Evolutionary conservation across 1,139 yeast species (phyloP).

Genomic region (Zhuliangozyma blackwelliae): DNA sequence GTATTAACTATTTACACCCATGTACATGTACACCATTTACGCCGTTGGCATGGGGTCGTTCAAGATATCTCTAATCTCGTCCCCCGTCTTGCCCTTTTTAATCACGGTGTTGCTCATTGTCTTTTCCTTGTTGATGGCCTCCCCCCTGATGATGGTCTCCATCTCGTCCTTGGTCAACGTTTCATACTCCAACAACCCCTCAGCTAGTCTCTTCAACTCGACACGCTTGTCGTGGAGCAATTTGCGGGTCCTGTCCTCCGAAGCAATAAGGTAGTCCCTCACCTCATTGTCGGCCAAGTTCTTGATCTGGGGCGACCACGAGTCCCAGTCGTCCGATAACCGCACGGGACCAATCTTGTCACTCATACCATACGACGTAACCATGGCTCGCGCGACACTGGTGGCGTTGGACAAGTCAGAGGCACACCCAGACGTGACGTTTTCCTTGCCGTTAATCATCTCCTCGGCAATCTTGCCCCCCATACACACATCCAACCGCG

Average conservation of each 20-base stretch:
- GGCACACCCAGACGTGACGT: conserved; percentile 93
- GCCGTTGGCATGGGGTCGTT: conserved; percentile 8
- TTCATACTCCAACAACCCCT: conserved; percentile 92
- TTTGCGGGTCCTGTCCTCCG: conserved; percentile 76
- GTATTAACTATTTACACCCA: no score
- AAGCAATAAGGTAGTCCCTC: conserved; percentile 62
- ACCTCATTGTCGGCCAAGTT: conserved; percentile 93
- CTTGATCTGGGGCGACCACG: conserved; percentile 86
- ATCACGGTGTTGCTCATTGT: conserved; percentile 75
- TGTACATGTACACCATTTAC: no score
- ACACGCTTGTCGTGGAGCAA: conserved; percentile 55
- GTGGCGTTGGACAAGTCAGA: conserved; percentile 90
- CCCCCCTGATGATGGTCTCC: conserved; percentile 80
- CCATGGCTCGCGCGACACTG: conserved; percentile 93
- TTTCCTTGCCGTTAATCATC: conserved; percentile 81
- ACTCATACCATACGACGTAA: conserved; percentile 94
- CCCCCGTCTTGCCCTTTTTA: conserved; percentile 24
- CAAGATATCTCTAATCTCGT: conserved; percentile 8
- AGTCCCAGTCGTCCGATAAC: conserved; percentile 84
- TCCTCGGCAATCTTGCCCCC: conserved; percentile 99
- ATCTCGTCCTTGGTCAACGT: conserved; percentile 90
- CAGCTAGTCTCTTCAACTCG: conserved; percentile 87
- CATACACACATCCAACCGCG: conserved; percentile 95
- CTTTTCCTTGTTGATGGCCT: conserved; percentile 61
- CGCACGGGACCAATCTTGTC: conserved; percentile 89